Conservation (phyloP, 2,329 filamentous ascomycete genomes). For the Elsinoe perseae region DNA sequence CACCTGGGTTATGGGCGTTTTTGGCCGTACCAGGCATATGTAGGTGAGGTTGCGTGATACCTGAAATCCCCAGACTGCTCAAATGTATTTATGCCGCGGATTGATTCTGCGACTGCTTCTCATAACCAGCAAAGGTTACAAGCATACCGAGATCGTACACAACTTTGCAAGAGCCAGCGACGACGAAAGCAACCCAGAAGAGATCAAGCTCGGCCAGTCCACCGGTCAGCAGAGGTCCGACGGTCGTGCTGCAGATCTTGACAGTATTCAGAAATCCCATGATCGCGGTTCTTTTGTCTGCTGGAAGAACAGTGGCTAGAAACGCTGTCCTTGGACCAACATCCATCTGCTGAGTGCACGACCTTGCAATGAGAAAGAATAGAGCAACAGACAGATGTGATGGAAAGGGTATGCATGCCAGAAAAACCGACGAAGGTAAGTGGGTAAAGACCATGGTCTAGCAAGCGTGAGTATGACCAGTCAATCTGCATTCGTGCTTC, state of each 20-base stretch:
- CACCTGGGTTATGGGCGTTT: too few relatives aligned
- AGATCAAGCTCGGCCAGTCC: conserved; percentile 47
- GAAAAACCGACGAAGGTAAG: conserved; percentile 58
- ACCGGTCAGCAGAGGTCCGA: conserved; percentile 59
- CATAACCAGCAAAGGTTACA: conserved; percentile 22
- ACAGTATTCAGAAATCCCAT: conserved; percentile 64
- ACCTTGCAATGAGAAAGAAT: conserved; percentile 53
- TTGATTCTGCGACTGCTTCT: background rate
- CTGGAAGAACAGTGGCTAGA: conserved; percentile 55
- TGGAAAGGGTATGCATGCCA: conserved; percentile 53
- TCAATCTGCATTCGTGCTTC: background rate
- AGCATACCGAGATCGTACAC: conserved; percentile 35
- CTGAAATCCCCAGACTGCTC: background rate
- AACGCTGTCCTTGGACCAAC: conserved; percentile 63
- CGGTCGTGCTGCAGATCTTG: conserved; percentile 56
- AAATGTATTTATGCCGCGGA: background rate
- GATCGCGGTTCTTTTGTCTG: conserved; percentile 60
- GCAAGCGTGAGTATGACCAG: background rate
- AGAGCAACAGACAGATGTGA: conserved; percentile 47
- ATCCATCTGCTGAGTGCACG: conserved; percentile 61
- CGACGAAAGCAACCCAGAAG: conserved; percentile 56
- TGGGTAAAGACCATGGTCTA: conserved; percentile 52
- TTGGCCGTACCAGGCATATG: too few relatives aligned
- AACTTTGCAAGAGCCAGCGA: conserved; percentile 56
- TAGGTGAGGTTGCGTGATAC: background rate